Conservation (phyloP, 2,329 filamentous ascomycete species). For the Mycocentrospora acerina region DNA sequence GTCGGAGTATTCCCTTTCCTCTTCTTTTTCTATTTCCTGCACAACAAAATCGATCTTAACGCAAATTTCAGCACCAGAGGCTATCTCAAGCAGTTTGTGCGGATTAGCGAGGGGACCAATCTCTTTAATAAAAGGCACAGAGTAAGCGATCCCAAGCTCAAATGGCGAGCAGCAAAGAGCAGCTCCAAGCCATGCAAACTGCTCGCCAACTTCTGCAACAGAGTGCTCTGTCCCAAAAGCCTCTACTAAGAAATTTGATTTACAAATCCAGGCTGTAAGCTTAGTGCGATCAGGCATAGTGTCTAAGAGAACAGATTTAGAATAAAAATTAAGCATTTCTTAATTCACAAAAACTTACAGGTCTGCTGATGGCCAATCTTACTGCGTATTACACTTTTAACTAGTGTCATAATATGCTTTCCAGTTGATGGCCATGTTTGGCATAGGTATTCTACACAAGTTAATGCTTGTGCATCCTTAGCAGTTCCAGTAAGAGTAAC, state of each 20-base stretch:
- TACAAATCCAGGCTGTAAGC: constrained; percentile 1
- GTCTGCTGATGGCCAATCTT: neutral
- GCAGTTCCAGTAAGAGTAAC: constrained; percentile 7
- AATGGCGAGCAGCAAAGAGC: constrained; percentile 5
- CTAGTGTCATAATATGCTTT: neutral
- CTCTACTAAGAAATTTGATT: constrained; percentile 1
- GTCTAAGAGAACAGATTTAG: no score
- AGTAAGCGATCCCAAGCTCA: constrained; percentile 3
- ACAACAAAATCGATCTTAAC: no score
- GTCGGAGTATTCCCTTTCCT: no score
- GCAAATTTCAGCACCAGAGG: no score
- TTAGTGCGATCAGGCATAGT: no score
- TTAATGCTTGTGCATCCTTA: constrained; percentile 7
- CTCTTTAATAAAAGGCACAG: no score
- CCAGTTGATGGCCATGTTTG: constrained; percentile 8
- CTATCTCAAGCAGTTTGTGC: no score
- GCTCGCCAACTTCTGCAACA: constrained; percentile 8
- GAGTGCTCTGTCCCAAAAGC: constrained; percentile 4
- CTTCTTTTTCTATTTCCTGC: no score
- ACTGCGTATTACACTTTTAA: constrained; percentile 1
- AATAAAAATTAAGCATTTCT: no score
- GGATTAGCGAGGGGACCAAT: no score
- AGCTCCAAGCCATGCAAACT: constrained; percentile 9
- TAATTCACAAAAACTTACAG: no score
- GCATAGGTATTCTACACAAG: constrained; percentile 3